Percentiles rank a stretch among this genome's conserved stretches.
Conservation (phyloP, 208 protist species). For the Acanthamoeba divionensis region DNA sequence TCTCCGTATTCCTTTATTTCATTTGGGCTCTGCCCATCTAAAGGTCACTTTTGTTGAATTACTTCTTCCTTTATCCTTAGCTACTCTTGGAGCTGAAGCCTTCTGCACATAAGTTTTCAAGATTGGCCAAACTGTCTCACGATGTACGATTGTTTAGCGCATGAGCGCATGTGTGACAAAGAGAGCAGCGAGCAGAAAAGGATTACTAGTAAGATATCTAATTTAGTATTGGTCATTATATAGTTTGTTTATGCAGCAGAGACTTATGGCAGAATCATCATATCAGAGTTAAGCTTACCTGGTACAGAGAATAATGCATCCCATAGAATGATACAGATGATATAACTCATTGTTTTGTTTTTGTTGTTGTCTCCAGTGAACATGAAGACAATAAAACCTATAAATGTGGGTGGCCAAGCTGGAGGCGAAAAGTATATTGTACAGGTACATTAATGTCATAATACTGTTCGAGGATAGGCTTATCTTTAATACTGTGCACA, state of each 20-base stretch:
- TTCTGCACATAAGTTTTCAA: background rate
- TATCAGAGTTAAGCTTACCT: background rate
- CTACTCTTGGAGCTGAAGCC: background rate
- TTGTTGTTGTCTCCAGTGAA: background rate
- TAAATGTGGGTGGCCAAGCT: background rate
- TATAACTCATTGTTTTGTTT: background rate
- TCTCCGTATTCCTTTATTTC: background rate
- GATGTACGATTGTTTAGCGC: background rate
- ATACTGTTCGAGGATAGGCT: too few relatives aligned
- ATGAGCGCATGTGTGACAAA: background rate
- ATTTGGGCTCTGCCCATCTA: background rate
- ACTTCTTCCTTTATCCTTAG: background rate
- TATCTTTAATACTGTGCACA: too few relatives aligned
- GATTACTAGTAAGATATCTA: too few relatives aligned
- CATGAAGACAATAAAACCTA: slow-evolving; percentile 53
- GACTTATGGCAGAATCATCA: slow-evolving; percentile 47
- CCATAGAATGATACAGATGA: too few relatives aligned
- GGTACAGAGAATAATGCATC: background rate
- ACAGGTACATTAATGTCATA: too few relatives aligned
- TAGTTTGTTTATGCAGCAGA: background rate
- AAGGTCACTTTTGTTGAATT: background rate
- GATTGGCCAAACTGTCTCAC: slow-evolving; percentile 1
- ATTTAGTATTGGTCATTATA: too few relatives aligned
- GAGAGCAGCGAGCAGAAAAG: background rate
- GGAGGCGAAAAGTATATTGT: slow-evolving; percentile 42